phyloP scores from a whole-genome alignment of 2,329 filamentous ascomycete genomes.

The Byssoonygena ceratinophila region DNA sequence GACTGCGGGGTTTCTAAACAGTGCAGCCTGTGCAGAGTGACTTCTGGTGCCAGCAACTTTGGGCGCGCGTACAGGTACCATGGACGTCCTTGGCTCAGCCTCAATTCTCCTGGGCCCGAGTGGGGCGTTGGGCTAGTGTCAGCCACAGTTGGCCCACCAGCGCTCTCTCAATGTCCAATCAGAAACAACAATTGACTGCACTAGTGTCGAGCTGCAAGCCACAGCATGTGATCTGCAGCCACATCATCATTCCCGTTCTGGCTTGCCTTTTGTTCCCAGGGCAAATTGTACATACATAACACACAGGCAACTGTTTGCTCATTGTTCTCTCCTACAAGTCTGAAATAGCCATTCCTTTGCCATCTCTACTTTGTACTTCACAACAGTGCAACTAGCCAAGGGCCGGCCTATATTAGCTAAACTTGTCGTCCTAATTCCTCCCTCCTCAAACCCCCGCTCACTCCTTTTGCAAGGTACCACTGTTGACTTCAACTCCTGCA shows the following conservation, averaged over 20 bases:
- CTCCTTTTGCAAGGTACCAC: background rate
- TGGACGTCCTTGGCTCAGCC: constrained; percentile 2
- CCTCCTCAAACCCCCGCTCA: too few species aligned
- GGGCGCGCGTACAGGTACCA: background rate
- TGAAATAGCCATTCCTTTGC: too few species aligned
- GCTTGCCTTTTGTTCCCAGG: too few species aligned
- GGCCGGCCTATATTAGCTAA: too few species aligned
- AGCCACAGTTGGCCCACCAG: background rate
- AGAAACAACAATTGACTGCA: too few species aligned
- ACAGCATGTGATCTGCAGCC: background rate
- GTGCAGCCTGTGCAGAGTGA: background rate
- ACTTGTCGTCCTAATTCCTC: too few species aligned
- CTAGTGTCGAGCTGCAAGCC: background rate
- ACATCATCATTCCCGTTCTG: background rate
- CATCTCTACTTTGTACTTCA: too few species aligned
- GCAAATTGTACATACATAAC: too few species aligned
- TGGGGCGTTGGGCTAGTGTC: background rate
- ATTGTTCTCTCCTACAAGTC: too few species aligned
- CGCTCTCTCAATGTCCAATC: background rate
- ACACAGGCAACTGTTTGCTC: too few species aligned
- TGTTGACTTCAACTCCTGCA: background rate
- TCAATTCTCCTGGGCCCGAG: background rate
- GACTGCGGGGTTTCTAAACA: background rate
- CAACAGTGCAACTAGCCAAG: too few species aligned
- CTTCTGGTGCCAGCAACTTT: background rate